A percentile compares a stretch with the other conserved stretches of the same genome.
Evolutionary conservation across 805 yeast genomes (phyloP).

Genomic region (Starmerella potacharoeniae): DNA sequence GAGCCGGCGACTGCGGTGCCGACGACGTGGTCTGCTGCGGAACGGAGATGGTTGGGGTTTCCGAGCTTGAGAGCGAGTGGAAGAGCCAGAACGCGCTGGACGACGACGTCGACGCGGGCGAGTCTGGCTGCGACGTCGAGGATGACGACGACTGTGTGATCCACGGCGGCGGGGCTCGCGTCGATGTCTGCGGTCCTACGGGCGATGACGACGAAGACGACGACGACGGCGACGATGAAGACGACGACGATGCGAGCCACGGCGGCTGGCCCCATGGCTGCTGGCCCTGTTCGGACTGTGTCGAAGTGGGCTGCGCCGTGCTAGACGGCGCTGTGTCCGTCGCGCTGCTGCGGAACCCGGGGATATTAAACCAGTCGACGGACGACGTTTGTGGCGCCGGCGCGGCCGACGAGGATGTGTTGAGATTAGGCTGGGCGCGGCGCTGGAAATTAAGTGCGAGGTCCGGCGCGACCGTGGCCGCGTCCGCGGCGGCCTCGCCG

Average conservation of each 20-base stretch:
- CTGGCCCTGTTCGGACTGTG: not conserved
- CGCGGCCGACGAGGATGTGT: conserved; percentile 1
- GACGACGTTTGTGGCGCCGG: not conserved
- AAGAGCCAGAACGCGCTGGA: not conserved
- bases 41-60: not conserved
- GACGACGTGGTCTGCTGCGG: not conserved
- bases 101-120: not conserved
- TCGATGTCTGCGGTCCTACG: not conserved
- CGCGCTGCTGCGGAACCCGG: not conserved
- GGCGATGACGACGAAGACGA: not conserved
- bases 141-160: not conserved
- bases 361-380: not conserved
- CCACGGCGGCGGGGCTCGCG: not conserved
- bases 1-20: not conserved
- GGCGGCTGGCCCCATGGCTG: not conserved
- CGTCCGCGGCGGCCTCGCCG: not conserved
- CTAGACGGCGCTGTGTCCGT: not conserved
- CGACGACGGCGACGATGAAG: not conserved
- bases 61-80: not conserved
- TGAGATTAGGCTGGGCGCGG: not conserved
- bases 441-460: not conserved
- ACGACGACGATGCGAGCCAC: not conserved
- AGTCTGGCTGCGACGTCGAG: not conserved
- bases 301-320: not conserved
- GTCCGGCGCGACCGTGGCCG: not conserved